Percentiles rank a stretch among this genome's conserved stretches.
Conservation (phyloP, 2,329 filamentous ascomycete species). For the Didymella lethalis region DNA sequence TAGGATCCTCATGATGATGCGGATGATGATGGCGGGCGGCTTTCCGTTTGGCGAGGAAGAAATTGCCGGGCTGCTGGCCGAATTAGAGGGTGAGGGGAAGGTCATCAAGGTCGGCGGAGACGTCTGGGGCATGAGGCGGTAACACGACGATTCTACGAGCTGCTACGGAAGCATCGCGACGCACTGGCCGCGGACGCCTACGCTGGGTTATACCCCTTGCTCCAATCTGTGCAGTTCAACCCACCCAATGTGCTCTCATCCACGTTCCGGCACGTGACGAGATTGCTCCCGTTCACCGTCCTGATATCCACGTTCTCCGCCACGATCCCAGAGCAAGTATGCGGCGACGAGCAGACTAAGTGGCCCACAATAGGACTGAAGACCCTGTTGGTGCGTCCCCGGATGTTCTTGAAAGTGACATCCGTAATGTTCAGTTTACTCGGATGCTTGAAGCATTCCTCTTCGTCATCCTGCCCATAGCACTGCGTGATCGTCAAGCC, state of each 20-base stretch:
- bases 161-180: too few species aligned
- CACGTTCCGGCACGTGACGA: slow-evolving; percentile 27
- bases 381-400: slow-evolving; percentile 16
- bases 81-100: slow-evolving; percentile 64
- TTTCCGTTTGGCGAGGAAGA: slow-evolving; percentile 93
- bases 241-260: slow-evolving; percentile 17
- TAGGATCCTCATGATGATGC: slow-evolving; percentile 93
- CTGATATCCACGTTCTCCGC: slow-evolving; percentile 27
- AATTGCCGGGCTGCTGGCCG: slow-evolving; percentile 77
- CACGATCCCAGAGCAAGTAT: slow-evolving; percentile 24
- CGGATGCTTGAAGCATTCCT: slow-evolving; percentile 25
- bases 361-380: slow-evolving; percentile 23
- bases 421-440: slow-evolving; percentile 23
- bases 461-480: slow-evolving; percentile 60
- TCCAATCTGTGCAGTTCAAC: slow-evolving; percentile 23
- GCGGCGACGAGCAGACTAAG: slow-evolving; percentile 17
- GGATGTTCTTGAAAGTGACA: slow-evolving; percentile 18
- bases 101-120: slow-evolving; percentile 43
- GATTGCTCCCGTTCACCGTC: slow-evolving; percentile 24
- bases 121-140: slow-evolving; percentile 45
- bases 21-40: slow-evolving; percentile 85
- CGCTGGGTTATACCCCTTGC: slow-evolving; percentile 21
- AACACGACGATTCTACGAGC: neutral
- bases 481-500: slow-evolving; percentile 68
- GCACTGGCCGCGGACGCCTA: neutral